A percentile compares a stretch with the other conserved stretches of the same genome.
These are phyloP conservation scores for Brettanomyces nanus DNA, from an alignment of 805 yeast genomes.

Conservation along the genomic window DNA sequence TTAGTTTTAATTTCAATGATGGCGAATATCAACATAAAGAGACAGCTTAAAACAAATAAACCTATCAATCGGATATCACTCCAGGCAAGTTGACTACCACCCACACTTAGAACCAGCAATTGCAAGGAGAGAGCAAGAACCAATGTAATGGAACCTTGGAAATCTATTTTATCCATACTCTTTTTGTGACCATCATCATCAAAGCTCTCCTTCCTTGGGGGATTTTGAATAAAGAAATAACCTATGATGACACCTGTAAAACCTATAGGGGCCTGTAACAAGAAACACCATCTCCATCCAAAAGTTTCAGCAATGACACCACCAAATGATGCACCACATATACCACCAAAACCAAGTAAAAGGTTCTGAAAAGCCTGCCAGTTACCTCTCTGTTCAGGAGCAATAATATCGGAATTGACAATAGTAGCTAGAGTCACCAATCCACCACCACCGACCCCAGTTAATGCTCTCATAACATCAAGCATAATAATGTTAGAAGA, in stretches of 20 bases:
- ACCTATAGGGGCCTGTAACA: constrained; percentile 43
- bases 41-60: constrained; percentile 4
- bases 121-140: constrained; percentile 10
- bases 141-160: constrained; percentile 9
- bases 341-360: constrained; percentile 67
- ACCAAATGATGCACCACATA: constrained; percentile 57
- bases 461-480: constrained; percentile 53
- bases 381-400: constrained; percentile 66
- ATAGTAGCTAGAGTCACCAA: constrained; percentile 67
- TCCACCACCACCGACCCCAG: constrained; percentile 89
- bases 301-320: constrained; percentile 42
- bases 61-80: constrained; percentile 5
- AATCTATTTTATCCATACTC: constrained; percentile 7
- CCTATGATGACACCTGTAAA: constrained; percentile 31
- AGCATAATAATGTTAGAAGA: constrained; percentile 33
- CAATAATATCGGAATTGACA: constrained; percentile 65
- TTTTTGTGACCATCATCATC: constrained; percentile 1
- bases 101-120: constrained; percentile 8
- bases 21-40: constrained; percentile 3
- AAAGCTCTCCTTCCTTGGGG: constrained; percentile 14
- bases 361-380: constrained; percentile 78
- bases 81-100: constrained; percentile 12
- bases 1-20: constrained; percentile 7
- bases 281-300: constrained; percentile 63
- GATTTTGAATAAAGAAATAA: constrained; percentile 9